These are phyloP conservation scores for Andrographis paniculata DNA, from an alignment of 305 asterid species.

Conservation along the genomic window DNA sequence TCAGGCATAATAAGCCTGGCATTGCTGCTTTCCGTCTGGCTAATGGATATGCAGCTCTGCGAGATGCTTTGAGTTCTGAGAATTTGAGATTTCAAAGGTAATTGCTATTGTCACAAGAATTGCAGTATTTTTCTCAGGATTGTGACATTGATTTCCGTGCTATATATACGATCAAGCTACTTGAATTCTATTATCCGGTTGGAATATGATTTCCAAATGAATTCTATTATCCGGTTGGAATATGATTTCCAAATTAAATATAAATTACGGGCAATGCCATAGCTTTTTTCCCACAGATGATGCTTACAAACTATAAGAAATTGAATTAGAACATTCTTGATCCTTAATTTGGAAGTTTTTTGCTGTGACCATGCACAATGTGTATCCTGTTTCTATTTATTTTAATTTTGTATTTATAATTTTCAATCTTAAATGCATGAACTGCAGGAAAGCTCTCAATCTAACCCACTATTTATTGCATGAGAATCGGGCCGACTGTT, in stretches of 20 bases:
- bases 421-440: neutral
- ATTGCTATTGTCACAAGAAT: neutral
- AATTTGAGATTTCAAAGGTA: slow-evolving; percentile 70
- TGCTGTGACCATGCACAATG: neutral
- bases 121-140: neutral
- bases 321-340: neutral
- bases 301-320: neutral
- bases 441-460: slow-evolving; percentile 81
- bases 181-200: too few species aligned
- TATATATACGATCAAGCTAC: too few species aligned
- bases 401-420: neutral
- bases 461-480: slow-evolving; percentile 52
- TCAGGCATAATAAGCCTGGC: slow-evolving; percentile 73
- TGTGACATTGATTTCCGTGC: neutral
- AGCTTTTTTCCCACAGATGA: neutral
- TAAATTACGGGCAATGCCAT: neutral
- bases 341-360: slow-evolving; percentile 3
- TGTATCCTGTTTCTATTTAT: neutral
- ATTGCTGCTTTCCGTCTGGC: slow-evolving; percentile 73
- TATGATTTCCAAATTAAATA: neutral
- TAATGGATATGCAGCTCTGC: slow-evolving; percentile 67
- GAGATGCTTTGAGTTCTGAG: slow-evolving; percentile 71
- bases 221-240: neutral
- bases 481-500: slow-evolving; percentile 53
- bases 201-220: neutral